Percentiles rank a stretch among this genome's conserved stretches.
phyloP scores from a whole-genome alignment of 768 basidiomycete genomes.

The Collybia nuda region DNA sequence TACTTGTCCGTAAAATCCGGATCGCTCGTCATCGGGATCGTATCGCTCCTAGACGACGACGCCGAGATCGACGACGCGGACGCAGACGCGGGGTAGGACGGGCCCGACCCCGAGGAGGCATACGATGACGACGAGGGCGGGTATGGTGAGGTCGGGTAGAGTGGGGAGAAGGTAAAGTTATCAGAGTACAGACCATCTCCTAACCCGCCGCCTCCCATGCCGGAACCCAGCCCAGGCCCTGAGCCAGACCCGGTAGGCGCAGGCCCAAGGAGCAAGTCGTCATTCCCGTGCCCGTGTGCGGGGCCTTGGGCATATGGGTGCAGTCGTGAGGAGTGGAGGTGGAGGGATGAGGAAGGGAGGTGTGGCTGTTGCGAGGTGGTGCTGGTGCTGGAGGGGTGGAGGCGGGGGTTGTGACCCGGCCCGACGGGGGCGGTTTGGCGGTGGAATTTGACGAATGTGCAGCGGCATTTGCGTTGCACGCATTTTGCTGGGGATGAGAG shows the following conservation, averaged over 20 bases:
- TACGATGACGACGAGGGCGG: too few relatives aligned
- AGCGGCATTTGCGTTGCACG: conserved; percentile 63
- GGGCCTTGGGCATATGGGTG: conserved; percentile 8
- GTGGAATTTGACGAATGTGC: conserved; percentile 82
- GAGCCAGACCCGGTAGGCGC: conserved; percentile 17
- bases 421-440: conserved; percentile 79
- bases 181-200: conserved; percentile 20
- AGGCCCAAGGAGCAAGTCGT: conserved; percentile 36
- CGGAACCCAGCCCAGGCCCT: background rate
- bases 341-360: background rate
- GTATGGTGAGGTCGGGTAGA: conserved; percentile 19
- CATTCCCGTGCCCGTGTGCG: too few relatives aligned
- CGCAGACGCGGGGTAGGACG: background rate
- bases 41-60: too few relatives aligned
- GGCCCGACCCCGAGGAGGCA: too few relatives aligned
- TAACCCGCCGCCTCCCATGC: conserved; percentile 23
- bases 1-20: conserved; percentile 49
- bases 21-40: conserved; percentile 12
- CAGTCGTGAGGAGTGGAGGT: background rate
- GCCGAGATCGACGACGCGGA: conserved; percentile 3
- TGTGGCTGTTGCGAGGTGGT: conserved; percentile 36
- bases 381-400: background rate
- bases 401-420: conserved; percentile 54
- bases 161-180: conserved; percentile 17
- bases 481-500: conserved; percentile 61